Evolutionary conservation across 805 yeast species (phyloP).

Genomic region (Pichia manshurica): DNA sequence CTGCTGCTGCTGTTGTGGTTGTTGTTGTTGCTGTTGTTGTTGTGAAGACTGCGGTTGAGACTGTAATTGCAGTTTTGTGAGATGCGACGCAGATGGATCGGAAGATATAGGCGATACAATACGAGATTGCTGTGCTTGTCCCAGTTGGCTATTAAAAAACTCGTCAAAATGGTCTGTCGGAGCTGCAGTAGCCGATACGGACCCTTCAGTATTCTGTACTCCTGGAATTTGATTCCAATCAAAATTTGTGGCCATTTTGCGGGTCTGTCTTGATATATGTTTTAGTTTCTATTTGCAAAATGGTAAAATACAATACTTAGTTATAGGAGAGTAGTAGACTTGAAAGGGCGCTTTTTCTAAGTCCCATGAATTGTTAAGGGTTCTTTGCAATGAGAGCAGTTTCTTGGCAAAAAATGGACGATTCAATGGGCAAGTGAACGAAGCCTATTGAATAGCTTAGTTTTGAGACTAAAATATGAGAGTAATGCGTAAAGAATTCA

Average conservation of each 20-base stretch:
- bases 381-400: too few relatives aligned
- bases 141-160: slow-evolving; percentile 6
- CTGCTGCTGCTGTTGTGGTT: neutral
- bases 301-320: neutral
- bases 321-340: too few relatives aligned
- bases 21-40: neutral
- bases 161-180: slow-evolving; percentile 12
- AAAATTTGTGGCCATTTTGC: slow-evolving; percentile 16
- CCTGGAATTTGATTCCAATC: slow-evolving; percentile 24
- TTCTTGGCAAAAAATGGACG: too few relatives aligned
- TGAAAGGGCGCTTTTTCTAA: too few relatives aligned
- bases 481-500: too few relatives aligned
- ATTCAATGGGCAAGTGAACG: too few relatives aligned
- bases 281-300: neutral
- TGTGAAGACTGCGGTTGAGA: neutral
- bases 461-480: too few relatives aligned
- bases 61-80: neutral
- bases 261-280: neutral
- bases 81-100: neutral
- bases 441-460: too few relatives aligned
- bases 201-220: slow-evolving; percentile 1
- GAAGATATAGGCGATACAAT: too few relatives aligned
- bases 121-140: neutral
- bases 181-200: neutral
- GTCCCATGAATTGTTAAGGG: too few relatives aligned